phyloP scores from a whole-genome alignment of 2,329 filamentous ascomycete species.

The Fusarium pseudoanthophilum region DNA sequence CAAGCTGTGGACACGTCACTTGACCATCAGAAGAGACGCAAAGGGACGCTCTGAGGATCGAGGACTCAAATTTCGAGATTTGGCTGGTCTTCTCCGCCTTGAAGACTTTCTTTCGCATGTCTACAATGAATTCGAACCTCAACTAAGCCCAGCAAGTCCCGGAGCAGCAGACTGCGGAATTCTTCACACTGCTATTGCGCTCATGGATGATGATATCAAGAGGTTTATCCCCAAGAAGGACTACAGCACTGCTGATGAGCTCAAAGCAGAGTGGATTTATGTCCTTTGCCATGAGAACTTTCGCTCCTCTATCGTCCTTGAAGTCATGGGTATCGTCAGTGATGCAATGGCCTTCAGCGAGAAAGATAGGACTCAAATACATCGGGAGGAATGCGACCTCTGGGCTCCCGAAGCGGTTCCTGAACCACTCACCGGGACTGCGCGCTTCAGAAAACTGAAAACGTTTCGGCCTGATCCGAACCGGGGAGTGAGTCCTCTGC shows the following conservation, averaged over 20 bases:
- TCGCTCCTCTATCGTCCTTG: not conserved
- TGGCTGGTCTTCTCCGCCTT: slow-evolving; percentile 26
- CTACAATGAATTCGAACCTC: slow-evolving; percentile 1
- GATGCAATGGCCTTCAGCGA: slow-evolving; percentile 6
- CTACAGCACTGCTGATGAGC: not conserved
- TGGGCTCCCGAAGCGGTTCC: not conserved
- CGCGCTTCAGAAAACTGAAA: not conserved
- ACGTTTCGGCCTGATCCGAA: not conserved
- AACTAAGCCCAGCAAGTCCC: not conserved
- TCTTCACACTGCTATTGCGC: not conserved
- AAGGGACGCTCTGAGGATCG: not conserved
- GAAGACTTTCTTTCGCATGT: slow-evolving; percentile 29
- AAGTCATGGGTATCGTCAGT: slow-evolving; percentile 6
- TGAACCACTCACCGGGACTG: not conserved
- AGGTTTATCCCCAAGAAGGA: not conserved
- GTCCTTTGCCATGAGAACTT: slow-evolving; percentile 1
- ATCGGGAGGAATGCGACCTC: slow-evolving; percentile 19
- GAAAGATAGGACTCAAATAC: not conserved
- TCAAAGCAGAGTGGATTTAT: slow-evolving; percentile 13
- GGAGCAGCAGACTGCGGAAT: not conserved
- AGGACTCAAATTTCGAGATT: slow-evolving; percentile 9
- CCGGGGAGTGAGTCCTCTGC: not conserved
- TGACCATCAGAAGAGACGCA: not conserved
- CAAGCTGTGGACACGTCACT: slow-evolving; percentile 20
- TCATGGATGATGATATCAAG: slow-evolving; percentile 23